Base-by-base conservation (phyloP, 176 grass and related monocot species). In the Neostapfia colusana region DNA sequence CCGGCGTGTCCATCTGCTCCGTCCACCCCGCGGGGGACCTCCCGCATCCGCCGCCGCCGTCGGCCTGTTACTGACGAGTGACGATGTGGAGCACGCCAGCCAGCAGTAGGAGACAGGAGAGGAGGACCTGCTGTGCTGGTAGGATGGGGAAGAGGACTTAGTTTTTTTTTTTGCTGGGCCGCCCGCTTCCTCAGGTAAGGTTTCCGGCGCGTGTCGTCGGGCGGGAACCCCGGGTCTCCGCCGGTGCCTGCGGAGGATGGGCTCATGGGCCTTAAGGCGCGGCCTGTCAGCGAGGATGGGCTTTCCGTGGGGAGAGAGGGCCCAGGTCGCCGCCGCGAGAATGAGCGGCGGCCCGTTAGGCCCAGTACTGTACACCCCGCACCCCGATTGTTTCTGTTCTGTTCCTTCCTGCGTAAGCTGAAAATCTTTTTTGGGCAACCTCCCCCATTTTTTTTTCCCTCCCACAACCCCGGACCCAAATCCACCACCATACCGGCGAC, bases 1-100 rank as follows among this genome's bases (percentile, higher is more conserved):
- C 83, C 59, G 90, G 90, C 76, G 90, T 86, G 86, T 92, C 90
- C 90, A 92, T 89, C 54, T 69, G 63, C 31, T 45, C 67, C 67
- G 72, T 61, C 80, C 80, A 78, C 51, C 61, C 43, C 51, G 62
- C 24, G 54, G 70, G 25, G 55, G 16, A 5, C 67, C 69, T 75
- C 63, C 86, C 54, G 86, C 86, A 88, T 88, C 75, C 15, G 80
- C 74, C 45, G 11, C 12, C 28, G 0, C 55, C 42, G 34, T 23
- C 48, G 10, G 8, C 10, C 75, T 37, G 18, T 48, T 14, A 16
- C 17, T 10, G 42, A 25, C 3, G 7, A 65, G 38, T 67, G 85
- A 65, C 39, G 79, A 53, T 15, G 48, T 17, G 16, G 46, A 49
- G 10, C 41, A 10, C n/a, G n/a, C n/a, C n/a, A n/a, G n/a, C n/a